Percentiles rank a stretch among this genome's conserved stretches.
These are phyloP conservation scores for Colletotrichum costaricense DNA, from an alignment of 2,329 filamentous ascomycete species.

Conservation along the genomic window DNA sequence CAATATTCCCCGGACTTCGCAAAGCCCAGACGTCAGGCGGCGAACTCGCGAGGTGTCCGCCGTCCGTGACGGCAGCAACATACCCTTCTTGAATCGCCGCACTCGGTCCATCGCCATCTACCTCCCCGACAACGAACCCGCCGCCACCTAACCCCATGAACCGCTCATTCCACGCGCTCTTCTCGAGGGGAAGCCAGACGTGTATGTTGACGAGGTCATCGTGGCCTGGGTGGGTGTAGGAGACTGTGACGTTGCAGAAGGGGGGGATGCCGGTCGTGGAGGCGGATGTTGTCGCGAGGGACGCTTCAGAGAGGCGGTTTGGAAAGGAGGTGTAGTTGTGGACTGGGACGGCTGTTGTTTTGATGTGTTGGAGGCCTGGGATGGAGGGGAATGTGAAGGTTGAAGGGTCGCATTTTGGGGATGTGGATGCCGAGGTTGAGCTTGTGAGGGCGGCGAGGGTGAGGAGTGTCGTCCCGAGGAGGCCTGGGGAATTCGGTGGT, in stretches of 20 bases:
- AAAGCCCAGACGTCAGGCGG: slow-evolving; percentile 35
- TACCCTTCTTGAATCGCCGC: slow-evolving; percentile 49
- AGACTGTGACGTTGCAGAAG: slow-evolving; percentile 38
- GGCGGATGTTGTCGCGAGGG: neutral
- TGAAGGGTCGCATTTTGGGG: neutral
- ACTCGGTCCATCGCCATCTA: neutral
- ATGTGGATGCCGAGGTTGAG: neutral
- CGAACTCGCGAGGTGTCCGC: slow-evolving; percentile 33
- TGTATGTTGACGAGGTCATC: slow-evolving; percentile 12
- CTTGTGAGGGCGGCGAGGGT: neutral
- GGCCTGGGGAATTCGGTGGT: too few species aligned
- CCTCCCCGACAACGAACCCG: slow-evolving; percentile 20
- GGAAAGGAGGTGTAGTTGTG: neutral
- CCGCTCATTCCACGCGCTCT: slow-evolving; percentile 31
- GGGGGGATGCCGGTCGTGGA: neutral
- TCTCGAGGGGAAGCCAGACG: slow-evolving; percentile 33
- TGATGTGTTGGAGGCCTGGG: neutral
- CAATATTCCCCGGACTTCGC: slow-evolving; percentile 15
- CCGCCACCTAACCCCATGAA: slow-evolving; percentile 36
- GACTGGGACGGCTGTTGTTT: neutral
- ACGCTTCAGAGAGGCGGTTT: neutral
- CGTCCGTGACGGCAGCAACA: slow-evolving; percentile 39
- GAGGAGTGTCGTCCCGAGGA: neutral
- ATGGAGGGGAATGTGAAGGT: neutral
- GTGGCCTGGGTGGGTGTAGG: slow-evolving; percentile 23